A percentile compares a stretch with the other conserved stretches of the same genome.
Conservation (phyloP, 2,329 filamentous ascomycete genomes). For the Pleurostoma richardsiae region DNA sequence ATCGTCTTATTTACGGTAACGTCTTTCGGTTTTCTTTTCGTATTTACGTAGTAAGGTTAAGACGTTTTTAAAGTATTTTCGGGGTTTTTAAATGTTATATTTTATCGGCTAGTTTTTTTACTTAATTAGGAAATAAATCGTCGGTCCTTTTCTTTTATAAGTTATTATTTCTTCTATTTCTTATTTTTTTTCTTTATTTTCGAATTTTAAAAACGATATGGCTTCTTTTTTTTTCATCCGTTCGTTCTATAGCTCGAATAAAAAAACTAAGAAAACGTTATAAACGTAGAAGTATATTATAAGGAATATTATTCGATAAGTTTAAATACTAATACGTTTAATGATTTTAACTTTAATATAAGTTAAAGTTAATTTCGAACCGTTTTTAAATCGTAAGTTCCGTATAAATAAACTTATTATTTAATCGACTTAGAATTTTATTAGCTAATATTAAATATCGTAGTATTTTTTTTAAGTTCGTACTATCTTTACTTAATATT, state of each 20-base stretch:
- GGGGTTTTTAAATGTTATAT: slow-evolving; percentile 1
- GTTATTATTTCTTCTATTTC: neutral
- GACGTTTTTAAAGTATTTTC: neutral
- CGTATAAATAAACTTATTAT: slow-evolving; percentile 5
- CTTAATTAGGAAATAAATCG: neutral
- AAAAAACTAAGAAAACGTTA: neutral
- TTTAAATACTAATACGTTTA: neutral
- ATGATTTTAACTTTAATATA: neutral
- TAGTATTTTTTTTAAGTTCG: neutral
- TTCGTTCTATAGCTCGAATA: neutral
- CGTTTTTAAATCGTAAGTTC: slow-evolving; percentile 1
- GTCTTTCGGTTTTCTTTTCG: no score
- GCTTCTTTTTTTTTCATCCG: neutral
- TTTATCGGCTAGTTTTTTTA: neutral
- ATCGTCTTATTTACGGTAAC: neutral
- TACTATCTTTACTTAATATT: neutral
- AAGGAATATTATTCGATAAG: neutral
- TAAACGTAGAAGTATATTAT: neutral
- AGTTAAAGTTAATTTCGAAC: neutral
- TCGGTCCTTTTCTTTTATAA: neutral
- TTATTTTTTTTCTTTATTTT: neutral
- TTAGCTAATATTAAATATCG: neutral
- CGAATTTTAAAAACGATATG: neutral
- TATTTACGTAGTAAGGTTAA: neutral
- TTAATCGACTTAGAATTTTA: slow-evolving; percentile 1